Evolutionary conservation across 1,139 yeast species (phyloP).

Genomic region (Casaregolazyma suthepensis): DNA sequence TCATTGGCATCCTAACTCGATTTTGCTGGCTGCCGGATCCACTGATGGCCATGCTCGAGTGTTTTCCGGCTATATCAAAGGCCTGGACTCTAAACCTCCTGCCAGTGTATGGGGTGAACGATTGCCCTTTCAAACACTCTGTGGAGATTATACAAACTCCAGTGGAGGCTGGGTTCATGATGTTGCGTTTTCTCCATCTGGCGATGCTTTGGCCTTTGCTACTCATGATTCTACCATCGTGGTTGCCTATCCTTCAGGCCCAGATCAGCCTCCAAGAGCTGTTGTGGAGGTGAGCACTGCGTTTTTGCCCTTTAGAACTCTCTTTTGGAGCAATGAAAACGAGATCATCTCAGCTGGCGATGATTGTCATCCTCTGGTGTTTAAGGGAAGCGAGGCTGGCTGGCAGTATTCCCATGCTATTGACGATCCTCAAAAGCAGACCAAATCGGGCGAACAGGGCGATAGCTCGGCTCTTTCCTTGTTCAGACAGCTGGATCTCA

Average conservation of each 20-base stretch:
- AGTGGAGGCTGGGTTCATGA: constrained; percentile 93
- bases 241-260: constrained; percentile 71
- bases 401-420: constrained; percentile 65
- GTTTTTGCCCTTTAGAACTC: constrained; percentile 73
- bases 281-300: constrained; percentile 53
- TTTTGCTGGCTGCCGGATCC: constrained; percentile 83
- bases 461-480: constrained; percentile 86
- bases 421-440: constrained; percentile 51
- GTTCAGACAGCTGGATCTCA: constrained; percentile 93
- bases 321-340: constrained; percentile 60
- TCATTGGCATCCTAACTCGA: constrained; percentile 94
- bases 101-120: constrained; percentile 91
- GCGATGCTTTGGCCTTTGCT: constrained; percentile 72
- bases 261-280: constrained; percentile 49
- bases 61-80: constrained; percentile 87
- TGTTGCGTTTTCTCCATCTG: constrained; percentile 77
- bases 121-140: constrained; percentile 88
- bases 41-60: constrained; percentile 95
- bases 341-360: constrained; percentile 85
- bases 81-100: constrained; percentile 75
- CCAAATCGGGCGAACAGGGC: constrained; percentile 44
- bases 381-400: constrained; percentile 59
- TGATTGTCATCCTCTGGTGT: constrained; percentile 85
- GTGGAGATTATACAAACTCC: constrained; percentile 73
- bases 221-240: constrained; percentile 73